Conservation (phyloP, 2,329 filamentous ascomycete genomes). For the Beauveria asiatica region DNA sequence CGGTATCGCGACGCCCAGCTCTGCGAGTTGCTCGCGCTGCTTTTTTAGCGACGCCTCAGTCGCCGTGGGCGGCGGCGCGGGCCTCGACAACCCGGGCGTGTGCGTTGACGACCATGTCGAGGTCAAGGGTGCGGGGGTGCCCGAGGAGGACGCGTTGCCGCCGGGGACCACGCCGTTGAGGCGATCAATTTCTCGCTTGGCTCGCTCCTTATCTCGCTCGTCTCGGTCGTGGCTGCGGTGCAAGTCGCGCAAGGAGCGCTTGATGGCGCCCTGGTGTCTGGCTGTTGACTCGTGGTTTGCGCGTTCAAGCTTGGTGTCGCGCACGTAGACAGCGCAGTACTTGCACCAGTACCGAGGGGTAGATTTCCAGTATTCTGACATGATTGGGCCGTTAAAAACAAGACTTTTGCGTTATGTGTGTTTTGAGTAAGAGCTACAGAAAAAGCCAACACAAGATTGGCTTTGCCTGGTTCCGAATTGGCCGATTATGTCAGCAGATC, state of each 20-base stretch:
- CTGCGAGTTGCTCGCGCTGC: constrained; percentile 81
- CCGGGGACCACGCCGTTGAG: constrained; percentile 67
- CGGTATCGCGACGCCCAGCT: constrained; percentile 78
- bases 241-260: constrained; percentile 81
- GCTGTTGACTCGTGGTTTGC: constrained; percentile 81
- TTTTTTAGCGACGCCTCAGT: constrained; percentile 63
- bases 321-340: constrained; percentile 82
- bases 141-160: constrained; percentile 23
- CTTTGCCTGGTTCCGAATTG: not conserved
- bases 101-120: not conserved
- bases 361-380: constrained; percentile 99
- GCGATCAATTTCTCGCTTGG: constrained; percentile 75
- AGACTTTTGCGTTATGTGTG: not conserved
- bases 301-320: constrained; percentile 85
- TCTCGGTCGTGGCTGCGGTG: constrained; percentile 77
- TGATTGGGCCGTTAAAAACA: constrained; percentile 27
- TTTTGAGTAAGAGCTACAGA: not conserved
- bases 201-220: constrained; percentile 71
- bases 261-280: constrained; percentile 77
- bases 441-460: not conserved
- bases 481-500: not conserved
- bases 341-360: constrained; percentile 98
- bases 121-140: constrained; percentile 13
- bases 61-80: constrained; percentile 16
- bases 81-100: not conserved